Base-by-base conservation (phyloP, 2,329 filamentous ascomycete species). In the Aquanectria penicillioides region DNA sequence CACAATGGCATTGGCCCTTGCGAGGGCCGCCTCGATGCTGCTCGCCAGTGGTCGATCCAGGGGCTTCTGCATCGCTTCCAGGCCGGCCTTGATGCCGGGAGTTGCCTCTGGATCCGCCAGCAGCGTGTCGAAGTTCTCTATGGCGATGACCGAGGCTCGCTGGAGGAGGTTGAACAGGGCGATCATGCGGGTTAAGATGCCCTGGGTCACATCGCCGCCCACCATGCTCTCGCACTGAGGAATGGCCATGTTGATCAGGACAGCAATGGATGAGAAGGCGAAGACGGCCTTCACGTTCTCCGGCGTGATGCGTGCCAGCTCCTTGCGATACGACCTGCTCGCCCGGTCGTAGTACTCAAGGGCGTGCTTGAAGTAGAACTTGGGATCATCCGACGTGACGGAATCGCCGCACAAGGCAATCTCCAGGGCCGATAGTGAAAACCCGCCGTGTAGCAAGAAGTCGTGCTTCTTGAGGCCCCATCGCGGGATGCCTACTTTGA, bases 391-490 rank as follows among this genome's bases (percentile, higher is more conserved):
- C 6, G 57, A 56, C 0, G 59, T 15, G 0, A 64, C 57, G 5
- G 56, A 20, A 4, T 44, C 62, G 4, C 65, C 67, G 29, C 65
- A 67, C 2, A 70, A 54, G 8, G 61, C 67, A 7, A 69, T 43
- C 10, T 69, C 65, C 2, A 69, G 60, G 2, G 67, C 65, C 0
- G 66, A 57, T 10, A 69, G 59, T n/a, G 64, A 59, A 41, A 69
- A 63, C 29, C 78, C 69, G 50, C 75, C 75, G 28, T 79, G 69
- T 2, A 80, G 62, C 38, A 80, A 67, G 51, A 75, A 80, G 25
- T 75, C 71, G 29, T 78, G 68, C n/a, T n/a, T n/a, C n/a, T 71
- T 67, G n/a, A 80, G 69, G 0, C 71, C 74, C 59, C 72, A 66
- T 3, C 73, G 69, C 6, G 76, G 71, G 23, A 80, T 55, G 7